Evolutionary conservation across 352 stramenopile species (phyloP).

Genomic region (Phytophthora ohioensis): DNA sequence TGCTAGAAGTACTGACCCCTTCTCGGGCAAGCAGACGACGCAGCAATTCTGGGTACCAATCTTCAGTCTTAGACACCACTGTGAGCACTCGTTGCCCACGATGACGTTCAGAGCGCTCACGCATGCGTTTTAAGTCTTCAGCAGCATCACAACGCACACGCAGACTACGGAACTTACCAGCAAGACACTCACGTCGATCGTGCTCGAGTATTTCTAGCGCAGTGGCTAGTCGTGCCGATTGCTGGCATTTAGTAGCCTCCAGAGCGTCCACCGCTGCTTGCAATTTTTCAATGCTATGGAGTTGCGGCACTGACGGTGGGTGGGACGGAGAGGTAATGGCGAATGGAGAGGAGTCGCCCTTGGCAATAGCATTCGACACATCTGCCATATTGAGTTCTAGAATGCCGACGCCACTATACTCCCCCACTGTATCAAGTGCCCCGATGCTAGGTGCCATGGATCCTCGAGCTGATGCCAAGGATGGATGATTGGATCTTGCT

Average conservation of each 20-base stretch:
- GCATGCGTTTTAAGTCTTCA: conserved; percentile 62
- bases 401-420: neutral
- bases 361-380: neutral
- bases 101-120: conserved; percentile 50
- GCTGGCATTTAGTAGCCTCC: conserved; percentile 50
- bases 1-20: neutral
- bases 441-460: conserved; percentile 9
- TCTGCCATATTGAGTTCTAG: neutral
- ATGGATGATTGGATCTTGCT: conserved; percentile 13
- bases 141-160: conserved; percentile 43
- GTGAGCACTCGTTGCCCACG: conserved; percentile 48
- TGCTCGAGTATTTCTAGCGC: conserved; percentile 56
- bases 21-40: conserved; percentile 55
- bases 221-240: conserved; percentile 48
- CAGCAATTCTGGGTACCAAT: conserved; percentile 70
- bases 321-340: neutral
- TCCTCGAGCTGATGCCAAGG: conserved; percentile 10
- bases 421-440: neutral
- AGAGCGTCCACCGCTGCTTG: conserved; percentile 59
- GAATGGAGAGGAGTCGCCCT: conserved; percentile 19
- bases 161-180: conserved; percentile 61
- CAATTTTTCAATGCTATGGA: conserved; percentile 66
- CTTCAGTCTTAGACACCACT: conserved; percentile 36
- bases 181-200: conserved; percentile 63
- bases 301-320: conserved; percentile 6